Conservation (phyloP, 2,329 filamentous ascomycete species). For the Aspergillus clavatus region DNA sequence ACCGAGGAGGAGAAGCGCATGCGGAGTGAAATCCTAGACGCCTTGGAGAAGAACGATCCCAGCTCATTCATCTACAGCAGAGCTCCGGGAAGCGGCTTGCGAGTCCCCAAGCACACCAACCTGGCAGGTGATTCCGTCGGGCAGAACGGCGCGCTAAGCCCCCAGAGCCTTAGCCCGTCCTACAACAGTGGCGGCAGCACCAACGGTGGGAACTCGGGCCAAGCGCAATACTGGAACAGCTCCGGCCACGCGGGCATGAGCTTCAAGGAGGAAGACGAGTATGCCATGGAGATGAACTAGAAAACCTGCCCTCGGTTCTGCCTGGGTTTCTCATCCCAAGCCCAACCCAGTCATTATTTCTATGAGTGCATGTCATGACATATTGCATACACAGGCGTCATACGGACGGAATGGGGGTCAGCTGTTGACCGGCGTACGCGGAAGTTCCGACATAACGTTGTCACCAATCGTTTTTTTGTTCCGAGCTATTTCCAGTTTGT, state of each 20-base stretch:
- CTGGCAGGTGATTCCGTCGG: constrained; percentile 73
- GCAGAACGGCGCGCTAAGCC: constrained; percentile 44
- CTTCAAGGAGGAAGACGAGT: constrained; percentile 95
- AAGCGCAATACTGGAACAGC: constrained; percentile 52
- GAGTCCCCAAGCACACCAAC: constrained; percentile 91
- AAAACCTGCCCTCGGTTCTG: neutral
- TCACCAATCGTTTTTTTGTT: constrained; percentile 25
- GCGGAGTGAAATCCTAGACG: constrained; percentile 86
- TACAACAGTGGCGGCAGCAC: constrained; percentile 67
- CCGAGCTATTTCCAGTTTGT: constrained; percentile 17
- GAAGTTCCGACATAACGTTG: constrained; percentile 21
- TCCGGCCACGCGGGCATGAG: constrained; percentile 56
- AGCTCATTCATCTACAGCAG: constrained; percentile 79
- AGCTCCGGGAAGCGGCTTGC: constrained; percentile 73
- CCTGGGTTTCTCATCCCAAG: neutral
- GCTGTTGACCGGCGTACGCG: constrained; percentile 44
- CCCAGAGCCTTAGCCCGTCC: constrained; percentile 63
- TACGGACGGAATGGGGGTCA: constrained; percentile 13
- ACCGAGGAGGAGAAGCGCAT: constrained; percentile 93
- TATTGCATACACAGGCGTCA: constrained; percentile 26
- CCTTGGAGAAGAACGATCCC: constrained; percentile 73
- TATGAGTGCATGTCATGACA: constrained; percentile 18
- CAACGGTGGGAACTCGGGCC: constrained; percentile 42
- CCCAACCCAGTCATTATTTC: constrained; percentile 9
- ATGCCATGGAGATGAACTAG: constrained; percentile 66